Evolutionary conservation across 768 basidiomycete species (phyloP).

Genomic region (Auriscalpium vulgare): DNA sequence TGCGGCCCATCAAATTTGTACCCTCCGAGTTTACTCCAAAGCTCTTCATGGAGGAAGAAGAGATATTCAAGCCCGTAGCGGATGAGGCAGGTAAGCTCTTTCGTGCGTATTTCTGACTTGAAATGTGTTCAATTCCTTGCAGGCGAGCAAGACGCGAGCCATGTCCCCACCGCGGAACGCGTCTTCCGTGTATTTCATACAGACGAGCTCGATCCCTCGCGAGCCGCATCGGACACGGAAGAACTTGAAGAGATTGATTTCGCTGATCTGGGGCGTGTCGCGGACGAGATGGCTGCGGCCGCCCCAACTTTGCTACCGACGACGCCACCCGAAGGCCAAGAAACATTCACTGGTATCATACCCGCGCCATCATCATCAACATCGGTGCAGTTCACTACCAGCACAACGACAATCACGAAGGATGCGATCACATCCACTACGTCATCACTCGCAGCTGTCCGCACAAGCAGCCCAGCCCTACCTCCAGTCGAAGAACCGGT

Average conservation of each 20-base stretch:
- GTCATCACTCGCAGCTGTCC: too few relatives aligned
- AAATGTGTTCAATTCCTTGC: not conserved
- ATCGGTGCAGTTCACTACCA: not conserved
- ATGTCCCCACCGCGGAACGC: slow-evolving; percentile 64
- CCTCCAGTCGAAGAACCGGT: slow-evolving; percentile 26
- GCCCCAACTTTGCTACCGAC: slow-evolving; percentile 10
- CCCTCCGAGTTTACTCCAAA: slow-evolving; percentile 43
- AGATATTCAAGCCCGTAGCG: slow-evolving; percentile 45
- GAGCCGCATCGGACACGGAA: slow-evolving; percentile 12
- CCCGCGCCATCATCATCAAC: not conserved
- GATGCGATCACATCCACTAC: not conserved
- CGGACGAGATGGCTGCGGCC: slow-evolving; percentile 30
- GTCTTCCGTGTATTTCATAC: slow-evolving; percentile 57
- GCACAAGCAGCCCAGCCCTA: too few relatives aligned
- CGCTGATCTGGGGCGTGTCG: slow-evolving; percentile 44
- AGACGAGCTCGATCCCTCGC: slow-evolving; percentile 2
- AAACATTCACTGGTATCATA: not conserved
- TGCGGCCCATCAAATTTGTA: slow-evolving; percentile 67
- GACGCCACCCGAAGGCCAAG: not conserved
- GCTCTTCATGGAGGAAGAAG: slow-evolving; percentile 50
- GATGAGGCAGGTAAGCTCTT: slow-evolving; percentile 42
- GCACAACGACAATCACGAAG: not conserved
- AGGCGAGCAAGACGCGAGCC: slow-evolving; percentile 44
- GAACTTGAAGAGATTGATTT: slow-evolving; percentile 46
- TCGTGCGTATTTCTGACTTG: not conserved